These are phyloP conservation scores for Rhodotorula mucilaginosa DNA, from an alignment of 1,284 basidiomycete species.

Conservation along the genomic window DNA sequence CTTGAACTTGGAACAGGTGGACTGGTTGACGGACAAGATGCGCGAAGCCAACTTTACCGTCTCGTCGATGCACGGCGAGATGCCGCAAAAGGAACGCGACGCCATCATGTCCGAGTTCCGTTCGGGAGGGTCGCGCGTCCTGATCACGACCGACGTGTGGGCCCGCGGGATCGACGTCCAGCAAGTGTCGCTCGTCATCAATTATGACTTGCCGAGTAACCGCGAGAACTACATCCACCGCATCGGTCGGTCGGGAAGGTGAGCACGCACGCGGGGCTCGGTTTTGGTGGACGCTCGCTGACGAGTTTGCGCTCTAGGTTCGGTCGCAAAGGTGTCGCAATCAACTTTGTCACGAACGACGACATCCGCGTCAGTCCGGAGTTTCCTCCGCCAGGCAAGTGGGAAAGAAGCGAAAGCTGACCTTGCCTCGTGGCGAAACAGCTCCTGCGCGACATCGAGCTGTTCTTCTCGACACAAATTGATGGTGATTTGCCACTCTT, in stretches of 20 bases:
- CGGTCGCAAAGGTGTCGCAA: slow-evolving; percentile 60
- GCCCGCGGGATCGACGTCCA: slow-evolving; percentile 98
- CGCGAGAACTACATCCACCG: slow-evolving; percentile 99
- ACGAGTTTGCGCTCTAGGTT: slow-evolving; percentile 55
- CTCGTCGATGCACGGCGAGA: slow-evolving; percentile 75
- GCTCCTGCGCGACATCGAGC: slow-evolving; percentile 81
- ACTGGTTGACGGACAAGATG: slow-evolving; percentile 99
- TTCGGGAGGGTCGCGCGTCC: slow-evolving; percentile 86
- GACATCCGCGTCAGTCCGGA: slow-evolving; percentile 61
- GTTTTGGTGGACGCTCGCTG: no score
- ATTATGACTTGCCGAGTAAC: slow-evolving; percentile 58
- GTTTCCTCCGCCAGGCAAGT: neutral
- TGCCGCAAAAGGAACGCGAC: slow-evolving; percentile 98
- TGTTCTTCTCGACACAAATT: slow-evolving; percentile 47
- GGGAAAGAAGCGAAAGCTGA: no score
- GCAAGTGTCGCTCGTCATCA: slow-evolving; percentile 74
- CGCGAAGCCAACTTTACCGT: slow-evolving; percentile 90
- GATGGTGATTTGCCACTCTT: neutral
- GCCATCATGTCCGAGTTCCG: slow-evolving; percentile 99
- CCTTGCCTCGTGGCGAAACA: neutral
- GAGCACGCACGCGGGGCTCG: neutral
- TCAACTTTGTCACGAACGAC: slow-evolving; percentile 87
- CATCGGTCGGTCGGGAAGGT: slow-evolving; percentile 83
- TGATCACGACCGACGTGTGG: slow-evolving; percentile 97
- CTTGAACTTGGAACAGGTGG: slow-evolving; percentile 61